Conservation (phyloP, 2,329 filamentous ascomycete genomes). For the Incumbomyces delicatus region DNA sequence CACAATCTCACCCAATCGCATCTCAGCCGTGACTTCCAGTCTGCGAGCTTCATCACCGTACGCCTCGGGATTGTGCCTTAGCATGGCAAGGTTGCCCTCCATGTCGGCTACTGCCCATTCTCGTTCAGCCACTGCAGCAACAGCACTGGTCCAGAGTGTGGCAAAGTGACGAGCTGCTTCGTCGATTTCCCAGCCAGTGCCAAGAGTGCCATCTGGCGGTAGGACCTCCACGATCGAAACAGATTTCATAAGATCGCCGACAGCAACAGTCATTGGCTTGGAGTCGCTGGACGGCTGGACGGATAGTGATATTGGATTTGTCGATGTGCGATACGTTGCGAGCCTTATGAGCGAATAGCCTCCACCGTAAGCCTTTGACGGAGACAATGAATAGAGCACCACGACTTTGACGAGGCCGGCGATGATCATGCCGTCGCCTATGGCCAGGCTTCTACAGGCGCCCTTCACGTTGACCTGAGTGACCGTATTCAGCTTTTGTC, state of each 20-base stretch:
- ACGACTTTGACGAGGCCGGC: slow-evolving; percentile 86
- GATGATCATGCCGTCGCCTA: slow-evolving; percentile 68
- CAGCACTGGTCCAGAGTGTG: slow-evolving; percentile 70
- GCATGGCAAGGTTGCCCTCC: slow-evolving; percentile 74
- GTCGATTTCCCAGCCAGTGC: slow-evolving; percentile 36
- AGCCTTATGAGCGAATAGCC: slow-evolving; percentile 52
- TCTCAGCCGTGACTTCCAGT: slow-evolving; percentile 66
- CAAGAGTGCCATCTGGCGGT: slow-evolving; percentile 5
- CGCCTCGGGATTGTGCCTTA: slow-evolving; percentile 59
- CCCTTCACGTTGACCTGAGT: slow-evolving; percentile 62
- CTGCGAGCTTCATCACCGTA: slow-evolving; percentile 65
- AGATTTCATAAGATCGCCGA: slow-evolving; percentile 92
- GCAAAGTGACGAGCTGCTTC: slow-evolving; percentile 75
- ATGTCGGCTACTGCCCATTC: slow-evolving; percentile 77
- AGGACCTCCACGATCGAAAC: slow-evolving; percentile 67
- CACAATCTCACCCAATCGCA: slow-evolving; percentile 84
- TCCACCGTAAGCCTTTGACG: slow-evolving; percentile 17
- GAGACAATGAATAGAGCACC: slow-evolving; percentile 46
- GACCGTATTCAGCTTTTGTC: slow-evolving; percentile 63
- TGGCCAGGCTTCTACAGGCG: slow-evolving; percentile 67
- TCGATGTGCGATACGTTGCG: slow-evolving; percentile 70
- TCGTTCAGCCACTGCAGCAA: slow-evolving; percentile 61
- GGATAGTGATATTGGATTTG: slow-evolving; percentile 71
- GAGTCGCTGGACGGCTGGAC: slow-evolving; percentile 44
- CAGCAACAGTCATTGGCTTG: slow-evolving; percentile 57